Evolutionary conservation across 1,284 basidiomycete genomes (phyloP).

Genomic region (Leccinum pallidistipes): DNA sequence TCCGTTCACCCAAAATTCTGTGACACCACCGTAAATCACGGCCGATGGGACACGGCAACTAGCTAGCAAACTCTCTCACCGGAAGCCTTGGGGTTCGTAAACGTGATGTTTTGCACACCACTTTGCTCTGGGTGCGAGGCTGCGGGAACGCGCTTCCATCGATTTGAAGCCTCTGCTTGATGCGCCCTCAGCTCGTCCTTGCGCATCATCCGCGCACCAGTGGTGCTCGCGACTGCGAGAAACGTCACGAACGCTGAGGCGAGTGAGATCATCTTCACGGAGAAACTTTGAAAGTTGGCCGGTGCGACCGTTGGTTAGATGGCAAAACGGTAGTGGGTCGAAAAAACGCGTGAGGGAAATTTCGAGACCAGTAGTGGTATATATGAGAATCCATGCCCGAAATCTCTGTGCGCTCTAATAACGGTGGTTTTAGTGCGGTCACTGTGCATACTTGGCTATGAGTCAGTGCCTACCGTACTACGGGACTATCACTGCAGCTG

Average conservation of each 20-base stretch:
- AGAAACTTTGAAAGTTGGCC: not conserved
- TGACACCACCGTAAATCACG: not conserved
- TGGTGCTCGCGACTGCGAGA: not conserved
- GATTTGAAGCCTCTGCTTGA: slow-evolving; percentile 39
- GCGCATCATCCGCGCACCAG: not conserved
- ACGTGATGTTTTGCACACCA: slow-evolving; percentile 64
- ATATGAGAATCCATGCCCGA: not conserved
- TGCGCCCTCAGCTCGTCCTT: slow-evolving; percentile 6
- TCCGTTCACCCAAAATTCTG: slow-evolving; percentile 76
- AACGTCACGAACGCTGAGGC: not conserved
- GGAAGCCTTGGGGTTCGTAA: slow-evolving; percentile 64
- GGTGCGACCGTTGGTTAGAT: not conserved
- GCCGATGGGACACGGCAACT: not conserved
- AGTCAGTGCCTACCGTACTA: not conserved
- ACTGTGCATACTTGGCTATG: not conserved
- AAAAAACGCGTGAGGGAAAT: not conserved
- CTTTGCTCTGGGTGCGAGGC: not conserved
- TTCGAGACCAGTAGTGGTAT: not conserved
- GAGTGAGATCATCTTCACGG: not conserved
- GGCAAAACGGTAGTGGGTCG: not conserved
- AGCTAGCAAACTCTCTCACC: slow-evolving; percentile 48
- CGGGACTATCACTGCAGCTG: not conserved
- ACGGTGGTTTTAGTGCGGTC: not conserved
- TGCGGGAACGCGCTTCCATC: slow-evolving; percentile 32
- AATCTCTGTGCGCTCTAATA: not conserved